These are phyloP conservation scores for Pseudopediastrum boryanum DNA, from an alignment of 139 green algal genomes.

Conservation along the genomic window DNA sequence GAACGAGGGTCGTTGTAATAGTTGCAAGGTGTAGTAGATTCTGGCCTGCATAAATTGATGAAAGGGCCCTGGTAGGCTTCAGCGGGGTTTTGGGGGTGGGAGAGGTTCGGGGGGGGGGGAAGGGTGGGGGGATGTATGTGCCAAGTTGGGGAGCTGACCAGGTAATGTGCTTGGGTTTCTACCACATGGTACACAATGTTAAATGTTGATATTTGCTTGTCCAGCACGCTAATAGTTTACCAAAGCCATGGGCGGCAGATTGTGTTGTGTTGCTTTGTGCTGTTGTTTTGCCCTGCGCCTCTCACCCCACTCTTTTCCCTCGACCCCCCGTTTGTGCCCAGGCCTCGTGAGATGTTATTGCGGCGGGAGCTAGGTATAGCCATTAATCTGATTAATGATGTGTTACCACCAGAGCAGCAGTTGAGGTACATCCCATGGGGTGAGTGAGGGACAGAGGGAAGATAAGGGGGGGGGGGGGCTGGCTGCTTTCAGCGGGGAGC, in stretches of 20 bases:
- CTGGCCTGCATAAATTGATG: no score
- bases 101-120: no score
- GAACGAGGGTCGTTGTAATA: no score
- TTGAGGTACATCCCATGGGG: slow-evolving; percentile 76
- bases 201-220: background rate
- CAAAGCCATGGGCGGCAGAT: background rate
- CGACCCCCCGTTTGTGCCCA: slow-evolving; percentile 48
- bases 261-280: background rate
- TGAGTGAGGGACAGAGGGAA: background rate
- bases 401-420: slow-evolving; percentile 34
- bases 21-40: no score
- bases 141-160: no score
- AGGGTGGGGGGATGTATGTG: no score
- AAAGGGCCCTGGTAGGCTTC: no score
- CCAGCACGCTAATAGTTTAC: background rate
- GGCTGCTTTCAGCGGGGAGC: no score
- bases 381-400: slow-evolving; percentile 80
- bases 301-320: background rate
- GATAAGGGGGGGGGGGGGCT: no score
- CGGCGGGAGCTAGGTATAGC: slow-evolving; percentile 77
- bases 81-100: no score
- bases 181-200: background rate
- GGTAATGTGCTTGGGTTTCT: background rate
- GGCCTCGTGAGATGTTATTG: slow-evolving; percentile 86
- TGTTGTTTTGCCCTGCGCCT: background rate